Evolutionary conservation across 2,329 filamentous ascomycete species (phyloP), one percentile per base, ranked within the genome.

Genomic region (Incumbomyces delicatus): DNA sequence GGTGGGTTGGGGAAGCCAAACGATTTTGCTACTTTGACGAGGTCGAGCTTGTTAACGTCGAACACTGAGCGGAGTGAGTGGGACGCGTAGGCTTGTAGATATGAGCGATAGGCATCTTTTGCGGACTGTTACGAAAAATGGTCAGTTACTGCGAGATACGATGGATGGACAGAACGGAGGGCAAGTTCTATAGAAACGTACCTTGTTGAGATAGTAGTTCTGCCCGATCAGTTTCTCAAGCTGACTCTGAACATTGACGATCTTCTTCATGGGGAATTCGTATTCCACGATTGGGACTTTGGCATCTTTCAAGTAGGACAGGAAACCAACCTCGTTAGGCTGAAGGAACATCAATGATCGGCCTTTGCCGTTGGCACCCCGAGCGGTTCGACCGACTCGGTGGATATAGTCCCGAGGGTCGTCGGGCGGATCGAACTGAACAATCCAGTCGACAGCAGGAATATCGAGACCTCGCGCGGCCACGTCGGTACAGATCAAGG

Each of bases 191-290:
- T n/a, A 47, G 8, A 41, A 32, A 58, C 68, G 48, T 61, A 77
- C 75, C 77, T 95, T 92, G 72, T 95, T 92, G 49, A 98, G 76
- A 66, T 95, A 95, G 72, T 96, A 96, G 68, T 98, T 96, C 65
- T 92, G 85, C 27, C 79, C 80, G 59, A 98, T 94, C 55, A 96
- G 77, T 69, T 90, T 92, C 74, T 96, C 90, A 8, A 96, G 78
- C 66, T 95, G 88, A 59, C 85, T 80, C 70, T 94, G 83, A 56
- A 94, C 81, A 60, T 94, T 92, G 60, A 90, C 74, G 54, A 98
- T 87, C 75, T 94, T 95, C 70, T 86, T 89, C 47, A 80, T 74
- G 1, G 90, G 90, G 62, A 98, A 92, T 61, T 96, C 90, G 60
- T 95, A 96, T 67, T 98, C 92, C 22, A 94, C 87, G 6, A 98